Evolutionary conservation across 1,139 yeast species (phyloP), one percentile per base, ranked within the genome.

Genomic region (Pichia sp.): DNA sequence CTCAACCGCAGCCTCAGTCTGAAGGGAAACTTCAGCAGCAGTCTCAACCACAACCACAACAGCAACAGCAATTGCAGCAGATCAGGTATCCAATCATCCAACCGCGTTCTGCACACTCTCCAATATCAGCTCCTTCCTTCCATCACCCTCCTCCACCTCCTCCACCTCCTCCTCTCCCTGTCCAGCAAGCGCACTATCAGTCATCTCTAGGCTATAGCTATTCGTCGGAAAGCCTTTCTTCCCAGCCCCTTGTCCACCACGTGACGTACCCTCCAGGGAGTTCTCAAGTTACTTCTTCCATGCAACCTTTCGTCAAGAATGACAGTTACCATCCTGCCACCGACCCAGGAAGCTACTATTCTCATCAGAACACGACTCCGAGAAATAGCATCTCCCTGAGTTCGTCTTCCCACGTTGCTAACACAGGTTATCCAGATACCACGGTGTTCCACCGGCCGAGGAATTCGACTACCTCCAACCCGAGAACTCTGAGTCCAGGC

Each of bases 331-430:
- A 36, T 13, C n/a, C 40, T 13, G 10, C 15, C 15, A 13, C 15
- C 7, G 40, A 36, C 3, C 13, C 40, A 13, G 40, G 40, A 8
- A 36, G 15, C 40, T 34, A 26, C 16, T 26, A 30, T 16, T 16
- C 30, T 13, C 10, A 23, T 8, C 31, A 47, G 13, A 40, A 5
- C 30, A 11, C 38, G 29, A 40, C 49, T 5, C 53, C 49, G 13
- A 50, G 46, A 45, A 50, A 45, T 32, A 50, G 52, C 19, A n/a
- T n/a, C 23, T 49, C 47, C 23, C 23, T 19, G 23, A 19, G 23
- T 19, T 19, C 23, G 23, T 19, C 23, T 11, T 43, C 41, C 5
- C 11, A 44, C 36, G 40, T 29, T 29, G n/a, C 15, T 5, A 45
- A 16, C 36, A n/a, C 40, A 36, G 40, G 38, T n/a, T 46, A 38